Evolutionary conservation across 1,139 yeast genomes (phyloP), one percentile per base, ranked within the genome.

Genomic region (Yamadazyma atmosphaerica): DNA sequence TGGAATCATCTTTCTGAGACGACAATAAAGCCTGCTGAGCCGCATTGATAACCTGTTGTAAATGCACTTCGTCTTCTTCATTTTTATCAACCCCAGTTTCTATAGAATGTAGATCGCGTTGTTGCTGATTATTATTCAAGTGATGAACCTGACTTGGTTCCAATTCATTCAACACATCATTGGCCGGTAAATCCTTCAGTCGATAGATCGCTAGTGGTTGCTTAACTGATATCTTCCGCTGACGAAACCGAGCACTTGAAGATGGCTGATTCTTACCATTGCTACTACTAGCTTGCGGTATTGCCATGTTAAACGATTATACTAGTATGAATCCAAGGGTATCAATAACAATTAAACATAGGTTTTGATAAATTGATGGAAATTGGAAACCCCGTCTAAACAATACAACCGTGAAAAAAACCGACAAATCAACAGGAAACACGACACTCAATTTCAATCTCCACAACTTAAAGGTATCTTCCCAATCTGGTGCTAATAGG

Each of bases 1-100:
- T 45, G 23, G 55, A 45, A 12, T 44, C 49, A 16, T 44, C 52
- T 32, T 42, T 38, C 39, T 59, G 59, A 2, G 72, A 58, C 10
- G 68, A 65, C 28, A 72, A 53, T 33, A 80, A 71, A 3, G 84
- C 85, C 24, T 83, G 76, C 43, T 79, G 81, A 2, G 88, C 81
- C 3, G 92, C 89, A 59, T 81, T 79, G 45, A 86, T 84, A 32
- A 92, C 97, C 46, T 86, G 90, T 60, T 90, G 96, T 47, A 92
- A 74, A 76, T 92, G 98, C 37, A 87, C 95, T 63, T 92, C 98
- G 57, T 88, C 95, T 63, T 92, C 98, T 62, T 92, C 99, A 51
- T 88, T 89, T 60, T 94, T 92, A 59, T 92, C 99, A 36, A 92
- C 98, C 62, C 99, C 99, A 5, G 98, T 92, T 54, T 92, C 99